Percentiles rank a stretch among this genome's conserved stretches.
These are phyloP conservation scores for Aspergillus cavernicola DNA, from an alignment of 495 filamentous ascomycete species.

Conservation along the genomic window DNA sequence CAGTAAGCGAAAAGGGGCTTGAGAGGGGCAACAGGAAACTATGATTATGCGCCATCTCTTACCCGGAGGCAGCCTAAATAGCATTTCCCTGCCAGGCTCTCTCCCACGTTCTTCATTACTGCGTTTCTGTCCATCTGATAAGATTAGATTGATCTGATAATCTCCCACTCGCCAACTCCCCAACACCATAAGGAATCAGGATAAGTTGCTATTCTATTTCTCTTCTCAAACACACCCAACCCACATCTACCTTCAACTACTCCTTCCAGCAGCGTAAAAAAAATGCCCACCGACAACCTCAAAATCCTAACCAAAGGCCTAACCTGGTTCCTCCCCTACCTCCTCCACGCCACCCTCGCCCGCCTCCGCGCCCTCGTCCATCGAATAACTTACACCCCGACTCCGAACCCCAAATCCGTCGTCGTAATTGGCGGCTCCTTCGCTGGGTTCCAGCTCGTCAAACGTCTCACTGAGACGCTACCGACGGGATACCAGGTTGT, in stretches of 20 bases:
- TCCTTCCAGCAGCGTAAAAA: background rate
- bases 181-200: background rate
- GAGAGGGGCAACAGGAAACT: too few species aligned
- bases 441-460: constrained; percentile 45
- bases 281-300: background rate
- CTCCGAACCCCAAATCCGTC: constrained; percentile 35
- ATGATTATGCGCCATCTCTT: too few species aligned
- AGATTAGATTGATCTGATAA: background rate
- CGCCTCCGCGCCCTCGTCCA: constrained; percentile 14
- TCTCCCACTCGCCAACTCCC: background rate
- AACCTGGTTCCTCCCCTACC: constrained; percentile 11
- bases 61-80: too few species aligned
- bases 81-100: too few species aligned
- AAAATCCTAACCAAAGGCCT: background rate
- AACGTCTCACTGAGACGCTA: constrained; percentile 42
- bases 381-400: constrained; percentile 13
- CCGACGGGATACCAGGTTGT: constrained; percentile 49
- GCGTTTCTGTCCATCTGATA: background rate
- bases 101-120: too few species aligned
- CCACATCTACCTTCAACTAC: too few species aligned
- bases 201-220: too few species aligned
- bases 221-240: too few species aligned
- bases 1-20: too few species aligned
- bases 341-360: background rate
- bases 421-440: constrained; percentile 56